Evolutionary conservation across 768 basidiomycete species (phyloP).

Genomic region (Royoungia palumana): DNA sequence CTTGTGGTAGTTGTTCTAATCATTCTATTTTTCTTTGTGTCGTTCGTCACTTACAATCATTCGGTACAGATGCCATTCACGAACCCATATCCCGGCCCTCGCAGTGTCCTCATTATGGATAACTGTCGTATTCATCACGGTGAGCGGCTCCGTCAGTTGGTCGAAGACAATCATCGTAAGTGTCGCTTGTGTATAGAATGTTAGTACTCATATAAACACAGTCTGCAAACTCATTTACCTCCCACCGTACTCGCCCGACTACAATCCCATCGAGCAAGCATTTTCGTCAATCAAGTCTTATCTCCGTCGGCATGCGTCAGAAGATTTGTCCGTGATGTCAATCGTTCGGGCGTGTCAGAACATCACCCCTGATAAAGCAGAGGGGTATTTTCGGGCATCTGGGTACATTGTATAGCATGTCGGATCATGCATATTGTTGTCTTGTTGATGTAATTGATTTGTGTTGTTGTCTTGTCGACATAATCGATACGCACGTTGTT

Average conservation of each 20-base stretch:
- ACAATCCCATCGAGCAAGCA: conserved; percentile 8
- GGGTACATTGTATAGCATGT: conserved; percentile 1
- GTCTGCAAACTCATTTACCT: no score
- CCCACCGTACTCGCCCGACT: no score
- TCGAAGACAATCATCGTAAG: conserved; percentile 19
- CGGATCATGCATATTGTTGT: no score
- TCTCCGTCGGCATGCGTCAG: not conserved
- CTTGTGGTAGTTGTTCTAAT: conserved; percentile 3
- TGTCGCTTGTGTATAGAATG: not conserved
- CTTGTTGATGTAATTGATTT: no score
- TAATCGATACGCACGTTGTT: no score
- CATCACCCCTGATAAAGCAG: conserved; percentile 2
- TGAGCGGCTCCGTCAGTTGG: conserved; percentile 14
- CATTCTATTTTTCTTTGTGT: no score
- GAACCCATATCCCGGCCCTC: not conserved
- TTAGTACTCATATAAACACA: no score
- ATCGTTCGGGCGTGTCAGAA: conserved; percentile 2
- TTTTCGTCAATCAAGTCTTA: not conserved
- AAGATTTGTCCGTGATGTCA: not conserved
- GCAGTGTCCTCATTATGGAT: conserved; percentile 16
- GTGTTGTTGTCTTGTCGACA: no score
- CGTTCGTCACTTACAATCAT: no score
- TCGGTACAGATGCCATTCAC: not conserved
- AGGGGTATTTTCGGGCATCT: not conserved
- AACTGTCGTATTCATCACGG: conserved; percentile 24